Evolutionary conservation across 495 filamentous ascomycete genomes (phyloP).

Genomic region (Elasticomyces elasticus): DNA sequence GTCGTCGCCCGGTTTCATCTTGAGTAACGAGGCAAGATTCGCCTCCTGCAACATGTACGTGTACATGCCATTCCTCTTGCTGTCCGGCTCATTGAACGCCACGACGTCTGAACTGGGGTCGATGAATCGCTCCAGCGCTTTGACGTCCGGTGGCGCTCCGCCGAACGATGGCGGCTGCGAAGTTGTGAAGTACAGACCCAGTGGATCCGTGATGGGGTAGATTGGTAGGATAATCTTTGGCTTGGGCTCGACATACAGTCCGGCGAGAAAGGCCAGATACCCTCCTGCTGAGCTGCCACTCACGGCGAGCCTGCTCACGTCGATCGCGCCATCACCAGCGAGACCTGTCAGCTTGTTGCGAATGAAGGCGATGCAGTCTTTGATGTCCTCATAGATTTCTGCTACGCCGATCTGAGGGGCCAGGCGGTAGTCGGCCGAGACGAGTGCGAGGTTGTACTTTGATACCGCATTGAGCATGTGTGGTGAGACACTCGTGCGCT

Average conservation of each 20-base stretch:
- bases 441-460: conserved; percentile 9
- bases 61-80: background rate
- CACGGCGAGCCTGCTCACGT: conserved; percentile 10
- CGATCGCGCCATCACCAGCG: conserved; percentile 1
- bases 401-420: conserved; percentile 13
- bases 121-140: conserved; percentile 1
- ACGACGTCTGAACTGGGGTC: conserved; percentile 4
- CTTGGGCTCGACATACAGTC: conserved; percentile 18
- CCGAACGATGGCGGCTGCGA: conserved; percentile 9
- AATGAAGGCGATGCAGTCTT: conserved; percentile 16
- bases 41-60: conserved; percentile 7
- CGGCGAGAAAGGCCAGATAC: conserved; percentile 17
- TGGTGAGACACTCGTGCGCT: background rate
- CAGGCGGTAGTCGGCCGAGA: conserved; percentile 18
- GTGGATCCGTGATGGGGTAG: conserved; percentile 19
- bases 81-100: conserved; percentile 5
- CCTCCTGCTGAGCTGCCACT: conserved; percentile 12
- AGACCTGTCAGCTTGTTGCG: conserved; percentile 5
- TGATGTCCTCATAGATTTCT: conserved; percentile 17
- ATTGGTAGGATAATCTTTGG: conserved; percentile 16
- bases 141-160: background rate
- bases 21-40: conserved; percentile 4
- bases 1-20: conserved; percentile 1
- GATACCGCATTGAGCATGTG: conserved; percentile 8
- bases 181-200: conserved; percentile 14